Conservation (phyloP, 169 alveolate genomes). For the Toxoplasma gondii region DNA sequence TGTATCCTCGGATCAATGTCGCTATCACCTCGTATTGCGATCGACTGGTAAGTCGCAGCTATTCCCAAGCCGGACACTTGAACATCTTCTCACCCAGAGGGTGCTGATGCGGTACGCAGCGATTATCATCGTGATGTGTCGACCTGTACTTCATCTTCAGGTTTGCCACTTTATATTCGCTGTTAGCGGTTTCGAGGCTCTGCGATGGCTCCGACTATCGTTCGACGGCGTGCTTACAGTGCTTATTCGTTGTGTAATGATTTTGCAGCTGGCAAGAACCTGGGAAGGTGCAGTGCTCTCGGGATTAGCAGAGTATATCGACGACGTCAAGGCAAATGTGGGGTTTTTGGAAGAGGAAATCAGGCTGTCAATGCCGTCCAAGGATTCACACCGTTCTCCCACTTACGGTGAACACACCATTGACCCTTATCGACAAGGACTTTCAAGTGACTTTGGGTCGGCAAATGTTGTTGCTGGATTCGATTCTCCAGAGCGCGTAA, state of each 20-base stretch:
- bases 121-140: too few species aligned
- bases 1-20: conserved; percentile 2
- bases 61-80: neutral
- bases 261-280: conserved; percentile 1
- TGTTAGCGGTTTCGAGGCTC: too few species aligned
- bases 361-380: neutral
- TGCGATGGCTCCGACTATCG: too few species aligned
- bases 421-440: neutral
- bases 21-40: conserved; percentile 16
- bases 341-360: conserved; percentile 9
- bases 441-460: neutral
- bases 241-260: neutral
- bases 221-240: too few species aligned
- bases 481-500: neutral
- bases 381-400: neutral
- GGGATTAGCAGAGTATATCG: conserved; percentile 8
- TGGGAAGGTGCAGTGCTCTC: conserved; percentile 11
- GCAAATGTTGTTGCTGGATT: neutral
- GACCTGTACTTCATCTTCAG: too few species aligned
- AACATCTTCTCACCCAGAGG: too few species aligned
- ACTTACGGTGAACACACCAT: neutral
- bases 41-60: conserved; percentile 17
- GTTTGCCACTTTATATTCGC: too few species aligned
- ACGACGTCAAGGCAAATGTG: conserved; percentile 9
- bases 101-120: too few species aligned